Conservation (phyloP, 2,329 filamentous ascomycete genomes). For the Colletotrichum somersetense region DNA sequence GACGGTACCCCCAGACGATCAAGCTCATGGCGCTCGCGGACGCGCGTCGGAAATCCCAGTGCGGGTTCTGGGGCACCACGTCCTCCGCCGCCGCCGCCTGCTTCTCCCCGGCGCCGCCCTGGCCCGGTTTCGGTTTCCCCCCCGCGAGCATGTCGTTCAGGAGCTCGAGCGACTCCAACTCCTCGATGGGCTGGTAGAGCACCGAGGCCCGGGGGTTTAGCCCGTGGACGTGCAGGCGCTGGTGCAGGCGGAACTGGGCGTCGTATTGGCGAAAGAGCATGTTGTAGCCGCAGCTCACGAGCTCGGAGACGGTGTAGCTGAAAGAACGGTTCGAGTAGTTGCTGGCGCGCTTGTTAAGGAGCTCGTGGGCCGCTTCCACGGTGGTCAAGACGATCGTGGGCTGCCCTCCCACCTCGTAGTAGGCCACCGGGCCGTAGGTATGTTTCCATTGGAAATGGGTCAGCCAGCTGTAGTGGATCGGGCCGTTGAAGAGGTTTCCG, state of each 20-base stretch:
- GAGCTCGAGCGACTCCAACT: conserved; percentile 19
- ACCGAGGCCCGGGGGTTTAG: neutral
- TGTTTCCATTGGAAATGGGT: conserved; percentile 24
- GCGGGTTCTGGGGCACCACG: neutral
- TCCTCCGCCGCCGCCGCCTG: too few species aligned
- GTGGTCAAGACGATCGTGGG: conserved; percentile 22
- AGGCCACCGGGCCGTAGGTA: conserved; percentile 13
- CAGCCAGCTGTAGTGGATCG: conserved; percentile 12
- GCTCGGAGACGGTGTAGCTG: neutral
- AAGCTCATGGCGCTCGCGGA: conserved; percentile 11
- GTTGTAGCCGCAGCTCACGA: conserved; percentile 7
- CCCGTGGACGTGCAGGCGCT: conserved; percentile 13
- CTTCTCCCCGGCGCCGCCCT: neutral
- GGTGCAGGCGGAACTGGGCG: conserved; percentile 4
- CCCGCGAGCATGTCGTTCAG: conserved; percentile 14
- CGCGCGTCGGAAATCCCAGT: conserved; percentile 17
- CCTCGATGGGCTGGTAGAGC: conserved; percentile 8
- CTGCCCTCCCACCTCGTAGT: neutral
- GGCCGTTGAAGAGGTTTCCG: conserved; percentile 25
- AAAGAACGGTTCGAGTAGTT: conserved; percentile 22
- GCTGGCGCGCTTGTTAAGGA: conserved; percentile 23
- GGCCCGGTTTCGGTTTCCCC: neutral
- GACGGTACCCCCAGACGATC: conserved; percentile 17
- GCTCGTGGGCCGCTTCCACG: conserved; percentile 28
- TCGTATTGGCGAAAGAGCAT: conserved; percentile 32